A percentile compares a stretch with the other conserved stretches of the same genome.
These are phyloP conservation scores for Polygonum aviculare DNA, from an alignment of 148 eudicot species.

Conservation along the genomic window DNA sequence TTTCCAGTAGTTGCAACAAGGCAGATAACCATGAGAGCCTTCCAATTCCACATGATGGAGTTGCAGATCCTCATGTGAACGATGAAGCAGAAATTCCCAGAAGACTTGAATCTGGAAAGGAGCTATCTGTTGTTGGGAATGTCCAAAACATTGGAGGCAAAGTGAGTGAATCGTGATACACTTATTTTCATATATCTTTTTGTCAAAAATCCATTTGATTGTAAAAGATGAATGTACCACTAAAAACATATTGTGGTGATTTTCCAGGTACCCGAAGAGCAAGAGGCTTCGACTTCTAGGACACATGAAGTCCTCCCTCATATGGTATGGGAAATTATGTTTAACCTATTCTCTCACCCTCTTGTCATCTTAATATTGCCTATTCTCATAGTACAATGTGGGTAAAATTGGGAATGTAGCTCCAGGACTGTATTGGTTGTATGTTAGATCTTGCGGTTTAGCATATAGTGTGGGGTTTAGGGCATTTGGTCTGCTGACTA, in stretches of 20 bases:
- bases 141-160: constrained; percentile 18
- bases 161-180: constrained; percentile 21
- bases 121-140: constrained; percentile 13
- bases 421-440: neutral
- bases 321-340: constrained; percentile 23
- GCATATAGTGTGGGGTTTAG: neutral
- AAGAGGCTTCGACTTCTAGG: constrained; percentile 19
- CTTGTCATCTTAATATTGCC: neutral
- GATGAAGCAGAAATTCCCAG: constrained; percentile 19
- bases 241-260: constrained; percentile 1
- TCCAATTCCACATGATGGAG: constrained; percentile 17
- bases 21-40: constrained; percentile 30
- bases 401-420: neutral
- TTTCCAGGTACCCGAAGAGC: constrained; percentile 21
- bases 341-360: neutral
- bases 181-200: neutral
- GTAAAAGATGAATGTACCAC: constrained; percentile 7
- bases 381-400: neutral
- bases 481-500: neutral
- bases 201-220: neutral
- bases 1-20: constrained; percentile 18
- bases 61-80: constrained; percentile 16
- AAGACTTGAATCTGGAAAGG: constrained; percentile 29
- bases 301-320: constrained; percentile 26
- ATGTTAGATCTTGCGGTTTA: neutral